Evolutionary conservation across 2,329 filamentous ascomycete genomes (phyloP).

Genomic region (Colletotrichum australisinense): DNA sequence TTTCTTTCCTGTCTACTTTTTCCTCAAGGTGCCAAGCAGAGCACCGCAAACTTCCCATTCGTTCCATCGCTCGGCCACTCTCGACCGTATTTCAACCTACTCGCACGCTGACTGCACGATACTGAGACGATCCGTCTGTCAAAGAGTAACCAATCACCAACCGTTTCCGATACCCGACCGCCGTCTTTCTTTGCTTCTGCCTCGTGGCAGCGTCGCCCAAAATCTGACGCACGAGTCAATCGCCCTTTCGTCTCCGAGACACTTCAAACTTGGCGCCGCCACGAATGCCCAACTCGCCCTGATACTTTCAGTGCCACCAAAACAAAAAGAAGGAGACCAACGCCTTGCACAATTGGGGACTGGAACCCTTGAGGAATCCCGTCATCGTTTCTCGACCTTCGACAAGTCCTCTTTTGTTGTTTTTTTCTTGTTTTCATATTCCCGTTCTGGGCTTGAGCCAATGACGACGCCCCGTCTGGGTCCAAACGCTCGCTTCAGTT

Average conservation of each 20-base stretch:
- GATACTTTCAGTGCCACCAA: slow-evolving; percentile 4
- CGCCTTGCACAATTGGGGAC: neutral
- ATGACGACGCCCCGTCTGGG: slow-evolving; percentile 29
- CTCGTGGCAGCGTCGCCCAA: slow-evolving; percentile 29
- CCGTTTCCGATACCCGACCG: slow-evolving; percentile 11
- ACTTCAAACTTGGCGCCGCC: slow-evolving; percentile 29
- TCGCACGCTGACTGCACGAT: neutral
- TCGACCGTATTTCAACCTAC: neutral
- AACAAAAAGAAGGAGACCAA: neutral
- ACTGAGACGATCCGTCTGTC: neutral
- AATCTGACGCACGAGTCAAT: slow-evolving; percentile 32
- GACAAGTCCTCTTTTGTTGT: neutral
- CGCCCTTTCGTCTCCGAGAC: slow-evolving; percentile 27
- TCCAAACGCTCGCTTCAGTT: slow-evolving; percentile 37
- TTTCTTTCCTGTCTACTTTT: neutral
- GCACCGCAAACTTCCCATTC: neutral
- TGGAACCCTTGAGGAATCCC: slow-evolving; percentile 1
- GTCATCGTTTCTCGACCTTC: neutral
- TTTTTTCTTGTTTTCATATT: slow-evolving; percentile 12
- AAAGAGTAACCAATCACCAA: slow-evolving; percentile 16
- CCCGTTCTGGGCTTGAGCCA: slow-evolving; percentile 14
- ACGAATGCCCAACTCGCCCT: slow-evolving; percentile 11
- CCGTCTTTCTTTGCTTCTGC: slow-evolving; percentile 30
- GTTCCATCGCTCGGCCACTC: neutral
- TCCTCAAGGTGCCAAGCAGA: neutral